A percentile compares a stretch with the other conserved stretches of the same genome.
These are phyloP conservation scores for Aspergillus bertholletiae DNA, from an alignment of 495 filamentous ascomycete species.

Conservation along the genomic window DNA sequence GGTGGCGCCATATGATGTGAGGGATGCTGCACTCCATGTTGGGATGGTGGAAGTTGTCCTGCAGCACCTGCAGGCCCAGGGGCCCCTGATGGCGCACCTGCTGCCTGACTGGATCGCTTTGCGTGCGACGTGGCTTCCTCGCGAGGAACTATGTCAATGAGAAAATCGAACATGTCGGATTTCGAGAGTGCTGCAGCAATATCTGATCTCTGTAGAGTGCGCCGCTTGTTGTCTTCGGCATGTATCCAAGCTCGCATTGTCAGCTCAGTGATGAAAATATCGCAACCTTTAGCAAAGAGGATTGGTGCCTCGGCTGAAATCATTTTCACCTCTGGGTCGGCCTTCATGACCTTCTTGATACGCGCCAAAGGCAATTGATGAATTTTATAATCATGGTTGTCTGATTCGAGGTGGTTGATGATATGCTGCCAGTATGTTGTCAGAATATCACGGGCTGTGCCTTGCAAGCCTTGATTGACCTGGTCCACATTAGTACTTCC, in stretches of 20 bases:
- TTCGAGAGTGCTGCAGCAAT: conserved; percentile 94
- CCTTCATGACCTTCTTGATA: conserved; percentile 99
- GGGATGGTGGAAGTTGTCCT: conserved; percentile 59
- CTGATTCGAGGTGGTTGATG: conserved; percentile 88
- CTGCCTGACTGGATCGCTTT: conserved; percentile 66
- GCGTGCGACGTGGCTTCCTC: conserved; percentile 85
- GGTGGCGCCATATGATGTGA: conserved; percentile 66
- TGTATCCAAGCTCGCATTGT: conserved; percentile 99
- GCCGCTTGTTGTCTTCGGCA: conserved; percentile 96
- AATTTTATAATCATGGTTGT: conserved; percentile 96
- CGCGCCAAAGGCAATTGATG: conserved; percentile 93
- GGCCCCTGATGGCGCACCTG: conserved; percentile 46
- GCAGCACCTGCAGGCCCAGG: conserved; percentile 33
- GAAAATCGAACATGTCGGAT: conserved; percentile 99
- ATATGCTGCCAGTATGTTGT: conserved; percentile 99
- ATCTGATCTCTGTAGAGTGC: conserved; percentile 91
- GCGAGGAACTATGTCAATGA: conserved; percentile 96
- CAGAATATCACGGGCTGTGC: conserved; percentile 91
- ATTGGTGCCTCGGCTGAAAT: conserved; percentile 98
- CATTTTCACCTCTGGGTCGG: conserved; percentile 99
- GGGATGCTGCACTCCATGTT: conserved; percentile 54
- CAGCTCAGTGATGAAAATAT: conserved; percentile 98
- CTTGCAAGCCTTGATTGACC: conserved; percentile 93
- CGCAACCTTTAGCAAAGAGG: conserved; percentile 96
- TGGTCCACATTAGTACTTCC: conserved; percentile 30